Evolutionary conservation across 2,329 filamentous ascomycete genomes (phyloP), one percentile per base, ranked within the genome.

Genomic region (Botrytis pseudocinerea): DNA sequence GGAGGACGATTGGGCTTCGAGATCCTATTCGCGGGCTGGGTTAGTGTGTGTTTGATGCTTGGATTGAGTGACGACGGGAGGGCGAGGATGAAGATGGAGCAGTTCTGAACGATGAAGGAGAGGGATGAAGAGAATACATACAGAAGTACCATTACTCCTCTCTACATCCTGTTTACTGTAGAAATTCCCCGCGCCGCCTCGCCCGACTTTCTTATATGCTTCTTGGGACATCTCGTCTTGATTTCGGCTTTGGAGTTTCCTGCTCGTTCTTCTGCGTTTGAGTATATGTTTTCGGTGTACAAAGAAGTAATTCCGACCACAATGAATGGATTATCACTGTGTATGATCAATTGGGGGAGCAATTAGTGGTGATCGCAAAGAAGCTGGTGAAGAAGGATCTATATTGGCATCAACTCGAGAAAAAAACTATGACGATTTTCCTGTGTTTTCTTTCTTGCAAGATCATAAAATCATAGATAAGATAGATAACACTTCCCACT

Each of bases 131-230:
- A 22, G 70, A n/a, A 40, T 25, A 60, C 71, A 73, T 46, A 69
- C 40, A 48, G 51, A 60, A 28, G n/a, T 72, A 62, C 57, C 69
- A 75, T 73, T 51, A 59, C 64, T 44, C 63, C 70, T 62, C 51
- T 88, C 84, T 40, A 86, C 80, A 73, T 89, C 85, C 76, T 86
- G 83, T 75, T 86, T 84, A 78, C 84, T 83, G 78, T 85, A 86
- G 80, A 87, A 90, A 81, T 92, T 92, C 70, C 90, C 90, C 9
- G 89, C 89, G 68, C 90, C 90, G 71, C 90, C 90, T 66, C 90
- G 87, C 72, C 90, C 89, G 60, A 86, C 77, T 87, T 87, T 73
- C 78, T 79, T 79, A 78, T 80, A 81, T 77, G 80, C 44, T 72
- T 79, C 76, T 48, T 75, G 60, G 4, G 59, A 42, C 59, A 60